Evolutionary conservation across 192 early-diverging fungal species (phyloP), one percentile per base, ranked within the genome.

Genomic region (Dimargaris xerosporica): DNA sequence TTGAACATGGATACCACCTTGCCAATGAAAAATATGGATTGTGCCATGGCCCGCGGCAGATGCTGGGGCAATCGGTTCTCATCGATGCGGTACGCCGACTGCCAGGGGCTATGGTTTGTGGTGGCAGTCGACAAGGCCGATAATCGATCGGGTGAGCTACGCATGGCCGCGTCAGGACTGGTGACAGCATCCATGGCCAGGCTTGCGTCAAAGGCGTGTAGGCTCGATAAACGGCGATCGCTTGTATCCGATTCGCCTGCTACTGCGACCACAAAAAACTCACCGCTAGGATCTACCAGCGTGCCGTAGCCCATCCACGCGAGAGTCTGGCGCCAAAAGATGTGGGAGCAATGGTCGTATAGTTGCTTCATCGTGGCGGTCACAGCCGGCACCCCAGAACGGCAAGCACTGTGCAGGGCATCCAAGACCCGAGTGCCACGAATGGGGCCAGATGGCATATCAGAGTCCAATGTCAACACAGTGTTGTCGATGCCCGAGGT

Each of bases 401-500:
- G 13, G 41, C 56, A 59, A 39, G 30, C 41, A 10, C 19, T n/a
- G 31, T 34, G 56, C 23, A 59, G 19, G 1, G 23, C 31, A 39
- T 59, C 56, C 28, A 59, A 29, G 16, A 59, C 0, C 16, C 56
- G 56, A 13, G 56, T 34, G 11, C 56, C 56, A 31, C 56, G 56
- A 23, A 7, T 6, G 50, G 10, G 19, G 44, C 44, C 44, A 12
- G 44, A 9, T 21, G 50, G 11, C 11, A 51, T 23, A n/a, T 13
- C 5, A 6, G 50, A n/a, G n/a, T n/a, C n/a, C n/a, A n/a, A n/a
- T n/a, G n/a, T n/a, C n/a, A n/a, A n/a, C n/a, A n/a, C n/a, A n/a
- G n/a, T n/a, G n/a, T n/a, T n/a, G n/a, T n/a, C n/a, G n/a, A n/a
- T n/a, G n/a, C n/a, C n/a, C n/a, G n/a, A n/a, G n/a, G n/a, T n/a